Percentiles rank a stretch among this genome's conserved stretches.
These are phyloP conservation scores for Yamadazyma aaseri DNA, from an alignment of 1,139 yeast genomes.

Conservation along the genomic window DNA sequence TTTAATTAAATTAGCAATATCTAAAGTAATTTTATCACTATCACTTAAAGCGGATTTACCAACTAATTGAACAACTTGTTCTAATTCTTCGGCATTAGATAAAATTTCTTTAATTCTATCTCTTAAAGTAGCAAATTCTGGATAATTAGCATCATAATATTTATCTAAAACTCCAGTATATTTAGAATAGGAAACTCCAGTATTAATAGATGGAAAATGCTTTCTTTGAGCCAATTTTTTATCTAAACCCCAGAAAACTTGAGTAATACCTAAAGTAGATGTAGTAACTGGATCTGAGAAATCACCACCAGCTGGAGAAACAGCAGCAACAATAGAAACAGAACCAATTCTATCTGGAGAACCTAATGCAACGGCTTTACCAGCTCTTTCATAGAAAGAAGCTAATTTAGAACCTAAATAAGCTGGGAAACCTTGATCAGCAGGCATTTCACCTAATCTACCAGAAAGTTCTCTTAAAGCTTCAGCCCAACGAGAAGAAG, in stretches of 20 bases:
- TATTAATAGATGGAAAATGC: constrained; percentile 98
- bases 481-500: constrained; percentile 99
- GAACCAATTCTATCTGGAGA: constrained; percentile 96
- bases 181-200: constrained; percentile 93
- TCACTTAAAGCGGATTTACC: constrained; percentile 98
- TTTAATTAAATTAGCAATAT: constrained; percentile 85
- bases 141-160: constrained; percentile 81
- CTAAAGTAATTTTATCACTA: constrained; percentile 93
- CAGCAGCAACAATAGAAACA: constrained; percentile 99
- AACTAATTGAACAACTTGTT: constrained; percentile 97
- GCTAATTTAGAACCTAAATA: constrained; percentile 98
- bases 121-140: constrained; percentile 89
- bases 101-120: constrained; percentile 90
- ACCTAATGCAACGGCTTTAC: constrained; percentile 93
- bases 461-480: constrained; percentile 99
- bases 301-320: constrained; percentile 99
- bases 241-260: constrained; percentile 99
- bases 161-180: constrained; percentile 84
- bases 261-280: constrained; percentile 96
- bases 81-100: constrained; percentile 96
- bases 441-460: constrained; percentile 99
- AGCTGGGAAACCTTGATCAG: constrained; percentile 99
- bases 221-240: constrained; percentile 98
- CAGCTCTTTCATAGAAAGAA: constrained; percentile 99
- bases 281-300: constrained; percentile 99